Evolutionary conservation across 805 yeast genomes (phyloP).

Genomic region (Barnettozyma botsteinii): DNA sequence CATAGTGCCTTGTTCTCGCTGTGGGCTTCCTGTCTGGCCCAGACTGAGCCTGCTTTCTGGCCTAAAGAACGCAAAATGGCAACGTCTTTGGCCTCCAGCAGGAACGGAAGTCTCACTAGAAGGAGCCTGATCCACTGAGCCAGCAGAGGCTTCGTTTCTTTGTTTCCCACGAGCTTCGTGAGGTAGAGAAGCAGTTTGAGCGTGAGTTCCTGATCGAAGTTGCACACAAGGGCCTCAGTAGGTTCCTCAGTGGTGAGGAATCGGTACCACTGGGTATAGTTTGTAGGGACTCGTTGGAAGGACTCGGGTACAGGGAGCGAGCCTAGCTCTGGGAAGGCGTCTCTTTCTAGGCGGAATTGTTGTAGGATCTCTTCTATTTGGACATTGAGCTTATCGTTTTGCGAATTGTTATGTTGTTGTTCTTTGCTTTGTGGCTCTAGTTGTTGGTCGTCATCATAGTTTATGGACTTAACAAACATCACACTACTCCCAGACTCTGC

Average conservation of each 20-base stretch:
- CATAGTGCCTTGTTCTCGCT: too few relatives aligned
- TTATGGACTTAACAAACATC: conserved; percentile 7
- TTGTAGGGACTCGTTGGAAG: conserved; percentile 11
- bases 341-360: conserved; percentile 9
- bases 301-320: conserved; percentile 1
- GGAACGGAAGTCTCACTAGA: conserved; percentile 13
- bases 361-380: conserved; percentile 1
- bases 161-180: conserved; percentile 19
- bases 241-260: conserved; percentile 18
- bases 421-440: conserved; percentile 10
- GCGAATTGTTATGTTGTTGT: conserved; percentile 3
- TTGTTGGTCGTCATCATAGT: conserved; percentile 4
- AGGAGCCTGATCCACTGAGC: conserved; percentile 18
- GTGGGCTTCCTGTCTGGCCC: too few relatives aligned
- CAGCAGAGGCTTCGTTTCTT: conserved; percentile 11
- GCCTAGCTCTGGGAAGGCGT: conserved; percentile 7
- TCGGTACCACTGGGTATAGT: conserved; percentile 20
- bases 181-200: conserved; percentile 18
- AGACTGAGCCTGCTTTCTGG: too few relatives aligned
- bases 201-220: conserved; percentile 18
- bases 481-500: conserved; percentile 14
- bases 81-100: conserved; percentile 17
- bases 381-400: conserved; percentile 2
- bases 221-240: conserved; percentile 9
- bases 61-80: conserved; percentile 14